phyloP scores from a whole-genome alignment of 148 eudicot genomes.

The Camellia sinensis region DNA sequence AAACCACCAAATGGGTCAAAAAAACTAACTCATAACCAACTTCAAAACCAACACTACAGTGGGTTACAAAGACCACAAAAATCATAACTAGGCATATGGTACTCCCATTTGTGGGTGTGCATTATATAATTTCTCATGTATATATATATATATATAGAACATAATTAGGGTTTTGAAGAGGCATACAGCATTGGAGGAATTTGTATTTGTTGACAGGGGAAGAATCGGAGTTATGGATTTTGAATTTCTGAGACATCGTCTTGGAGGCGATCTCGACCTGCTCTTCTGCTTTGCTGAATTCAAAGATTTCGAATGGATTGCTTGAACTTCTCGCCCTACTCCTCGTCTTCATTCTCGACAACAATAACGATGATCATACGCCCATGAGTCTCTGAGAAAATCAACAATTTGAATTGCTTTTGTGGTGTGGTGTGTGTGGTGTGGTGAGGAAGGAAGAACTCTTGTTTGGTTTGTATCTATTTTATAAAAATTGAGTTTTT shows the following conservation, averaged over 20 bases:
- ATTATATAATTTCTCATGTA: neutral
- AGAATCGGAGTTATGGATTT: slow-evolving; percentile 32
- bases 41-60: neutral
- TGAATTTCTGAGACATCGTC: slow-evolving; percentile 18
- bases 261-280: slow-evolving; percentile 17
- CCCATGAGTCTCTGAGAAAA: too few species aligned
- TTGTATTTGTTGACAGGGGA: slow-evolving; percentile 25
- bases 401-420: too few species aligned
- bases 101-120: too few species aligned
- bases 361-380: too few species aligned
- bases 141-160: neutral
- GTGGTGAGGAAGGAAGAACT: too few species aligned
- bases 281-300: slow-evolving; percentile 43
- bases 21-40: neutral
- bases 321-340: slow-evolving; percentile 13
- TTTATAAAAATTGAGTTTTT: too few species aligned
- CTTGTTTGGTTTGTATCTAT: too few species aligned
- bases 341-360: neutral
- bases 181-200: slow-evolving; percentile 31
- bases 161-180: neutral
- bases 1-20: too few species aligned
- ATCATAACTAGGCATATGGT: too few species aligned
- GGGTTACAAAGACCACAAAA: neutral
- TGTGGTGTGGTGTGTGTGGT: too few species aligned
- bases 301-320: slow-evolving; percentile 30